Conservation (phyloP, 306 rosid species). For the Trifolium fragiferum region DNA sequence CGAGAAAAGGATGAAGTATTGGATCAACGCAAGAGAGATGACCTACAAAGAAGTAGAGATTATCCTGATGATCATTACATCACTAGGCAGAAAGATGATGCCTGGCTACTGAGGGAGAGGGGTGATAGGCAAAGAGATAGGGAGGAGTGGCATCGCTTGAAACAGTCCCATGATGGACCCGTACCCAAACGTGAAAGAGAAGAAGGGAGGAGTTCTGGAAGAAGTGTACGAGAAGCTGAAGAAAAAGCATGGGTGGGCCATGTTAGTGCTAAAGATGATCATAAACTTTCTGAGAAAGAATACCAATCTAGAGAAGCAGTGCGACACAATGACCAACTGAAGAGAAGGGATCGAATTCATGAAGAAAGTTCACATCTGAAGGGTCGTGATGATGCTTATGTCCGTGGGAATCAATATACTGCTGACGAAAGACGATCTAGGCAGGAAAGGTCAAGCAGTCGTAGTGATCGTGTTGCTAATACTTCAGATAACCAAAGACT, state of each 20-base stretch:
- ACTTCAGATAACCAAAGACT: constrained; percentile 68
- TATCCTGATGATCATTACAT: constrained; percentile 75
- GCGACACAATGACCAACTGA: constrained; percentile 73
- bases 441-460: constrained; percentile 79
- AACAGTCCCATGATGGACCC: constrained; percentile 81
- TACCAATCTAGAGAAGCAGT: constrained; percentile 65
- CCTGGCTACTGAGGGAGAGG: constrained; percentile 77
- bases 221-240: constrained; percentile 78
- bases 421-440: constrained; percentile 78
- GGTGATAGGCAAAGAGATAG: constrained; percentile 83
- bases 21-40: constrained; percentile 84
- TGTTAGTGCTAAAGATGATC: constrained; percentile 73
- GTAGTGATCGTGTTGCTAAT: constrained; percentile 70
- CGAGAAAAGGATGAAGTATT: constrained; percentile 81
- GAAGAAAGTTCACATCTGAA: constrained; percentile 71
- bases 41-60: constrained; percentile 72
- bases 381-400: constrained; percentile 73
- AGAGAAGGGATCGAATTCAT: constrained; percentile 78
- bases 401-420: constrained; percentile 66
- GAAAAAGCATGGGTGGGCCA: constrained; percentile 85
- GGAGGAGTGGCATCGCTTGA: constrained; percentile 87
- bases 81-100: constrained; percentile 80
- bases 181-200: constrained; percentile 81
- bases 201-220: constrained; percentile 71
- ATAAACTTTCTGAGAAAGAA: constrained; percentile 76